Evolutionary conservation across 2,329 filamentous ascomycete species (phyloP), one percentile per base, ranked within the genome.

Genomic region (Pseudopithomyces chartarum): DNA sequence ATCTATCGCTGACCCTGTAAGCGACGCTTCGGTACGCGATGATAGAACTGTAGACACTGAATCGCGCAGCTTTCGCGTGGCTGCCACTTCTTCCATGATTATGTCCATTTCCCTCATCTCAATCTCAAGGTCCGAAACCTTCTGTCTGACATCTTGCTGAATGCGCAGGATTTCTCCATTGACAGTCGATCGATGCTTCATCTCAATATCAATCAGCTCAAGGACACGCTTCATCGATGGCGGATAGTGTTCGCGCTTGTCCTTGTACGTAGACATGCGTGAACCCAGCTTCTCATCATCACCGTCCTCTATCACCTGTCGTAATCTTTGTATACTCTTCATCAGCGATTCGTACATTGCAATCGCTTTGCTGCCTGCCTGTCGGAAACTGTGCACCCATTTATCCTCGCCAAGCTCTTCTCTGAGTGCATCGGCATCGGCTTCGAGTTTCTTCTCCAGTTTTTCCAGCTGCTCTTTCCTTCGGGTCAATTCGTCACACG

Each of bases 301-400:
- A 7, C 88, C 88, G 11, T 86, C 82, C 56, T 96, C 91, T 15
- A 97, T 81, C 3, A 87, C 88, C 70, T 97, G 92, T 60, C 85
- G 87, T 34, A 99, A 82, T 76, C 96, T 96, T 45, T 82, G 78
- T 56, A 96, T 86, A 71, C 92, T 97, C 61, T 94, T 85, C 71
- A 96, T 91, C 20, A 98, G 91, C 3, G 93, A 97, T 65, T 97
- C 92, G 71, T 92, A 94, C 92, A 99, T 97, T 79, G 97, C 97
- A 65, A 95, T 87, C 4, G 95, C 94, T 76, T 97, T 92, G 55
- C 90, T 85, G 13, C 92, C 93, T 15, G 95, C 95, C 62, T 95
- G 94, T 55, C 94, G 87, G 79, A 99, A 99, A 34, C 98, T 93
- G 52, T 96, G 84, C 42, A 99, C 88, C 95, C 95, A 99, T 55